A percentile compares a stretch with the other conserved stretches of the same genome.
Evolutionary conservation across 169 alveolate species (phyloP).

Genomic region (Fabrea salina): DNA sequence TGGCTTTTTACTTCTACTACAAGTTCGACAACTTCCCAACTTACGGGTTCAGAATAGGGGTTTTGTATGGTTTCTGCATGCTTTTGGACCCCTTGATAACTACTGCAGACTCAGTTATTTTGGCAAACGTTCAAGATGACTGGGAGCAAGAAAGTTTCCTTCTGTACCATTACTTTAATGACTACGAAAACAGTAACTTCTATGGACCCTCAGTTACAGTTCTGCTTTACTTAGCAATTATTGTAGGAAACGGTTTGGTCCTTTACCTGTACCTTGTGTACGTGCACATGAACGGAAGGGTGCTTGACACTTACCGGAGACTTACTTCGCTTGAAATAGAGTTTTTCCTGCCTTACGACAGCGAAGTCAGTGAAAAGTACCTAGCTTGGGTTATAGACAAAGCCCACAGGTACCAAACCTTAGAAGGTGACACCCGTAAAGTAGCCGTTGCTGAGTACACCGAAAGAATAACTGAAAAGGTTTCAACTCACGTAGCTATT

Average conservation of each 20-base stretch:
- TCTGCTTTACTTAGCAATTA: constrained; percentile 34
- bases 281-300: constrained; percentile 63
- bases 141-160: not conserved
- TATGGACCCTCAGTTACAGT: constrained; percentile 46
- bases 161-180: constrained; percentile 35
- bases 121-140: constrained; percentile 36
- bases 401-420: constrained; percentile 34
- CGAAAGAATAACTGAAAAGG: not conserved
- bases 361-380: constrained; percentile 46
- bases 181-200: constrained; percentile 41
- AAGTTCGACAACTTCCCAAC: constrained; percentile 42
- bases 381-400: constrained; percentile 34
- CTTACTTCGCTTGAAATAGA: constrained; percentile 38
- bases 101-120: constrained; percentile 33
- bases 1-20: constrained; percentile 31
- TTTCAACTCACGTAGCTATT: constrained; percentile 17
- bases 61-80: constrained; percentile 49
- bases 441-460: constrained; percentile 28
- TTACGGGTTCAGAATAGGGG: constrained; percentile 37
- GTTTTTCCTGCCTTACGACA: constrained; percentile 55
- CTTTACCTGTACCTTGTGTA: constrained; percentile 50
- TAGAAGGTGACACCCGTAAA: constrained; percentile 29
- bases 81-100: constrained; percentile 43
- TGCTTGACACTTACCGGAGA: constrained; percentile 53
- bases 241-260: constrained; percentile 32